A percentile compares a stretch with the other conserved stretches of the same genome.
phyloP scores from a whole-genome alignment of 1,139 yeast species.

The Groenewaldozyma auringiensis region DNA sequence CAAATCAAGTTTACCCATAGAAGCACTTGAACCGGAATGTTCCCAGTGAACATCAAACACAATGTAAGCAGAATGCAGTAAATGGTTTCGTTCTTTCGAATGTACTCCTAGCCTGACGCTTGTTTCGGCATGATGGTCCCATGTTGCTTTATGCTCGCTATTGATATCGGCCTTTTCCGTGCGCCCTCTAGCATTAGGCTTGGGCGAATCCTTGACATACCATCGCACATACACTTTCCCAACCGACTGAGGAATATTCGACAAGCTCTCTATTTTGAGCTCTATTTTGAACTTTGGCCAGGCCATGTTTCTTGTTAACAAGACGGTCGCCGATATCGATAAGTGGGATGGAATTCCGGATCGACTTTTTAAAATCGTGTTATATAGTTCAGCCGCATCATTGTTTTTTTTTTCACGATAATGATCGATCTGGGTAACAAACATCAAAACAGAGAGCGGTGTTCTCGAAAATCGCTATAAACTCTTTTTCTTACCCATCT shows the following conservation, averaged over 20 bases:
- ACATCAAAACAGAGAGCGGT: too few relatives aligned
- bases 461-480: too few relatives aligned
- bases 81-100: slow-evolving; percentile 31
- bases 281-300: slow-evolving; percentile 48
- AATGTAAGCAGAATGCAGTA: slow-evolving; percentile 23
- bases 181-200: slow-evolving; percentile 38
- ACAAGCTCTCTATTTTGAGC: slow-evolving; percentile 57
- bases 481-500: too few relatives aligned
- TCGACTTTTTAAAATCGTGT: too few relatives aligned
- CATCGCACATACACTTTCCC: slow-evolving; percentile 64
- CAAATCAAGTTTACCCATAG: slow-evolving; percentile 59
- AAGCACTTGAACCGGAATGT: slow-evolving; percentile 31
- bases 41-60: slow-evolving; percentile 35
- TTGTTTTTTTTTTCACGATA: too few relatives aligned
- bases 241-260: slow-evolving; percentile 73
- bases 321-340: too few relatives aligned
- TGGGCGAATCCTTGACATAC: slow-evolving; percentile 41
- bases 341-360: too few relatives aligned
- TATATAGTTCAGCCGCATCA: too few relatives aligned
- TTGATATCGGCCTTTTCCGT: slow-evolving; percentile 38
- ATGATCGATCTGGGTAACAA: too few relatives aligned
- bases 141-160: slow-evolving; percentile 41
- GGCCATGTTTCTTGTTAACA: neutral
- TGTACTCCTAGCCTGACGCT: slow-evolving; percentile 34
- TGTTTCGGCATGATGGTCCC: slow-evolving; percentile 38